Evolutionary conservation across 768 basidiomycete genomes (phyloP), one percentile per base, ranked within the genome.

Genomic region (Podaxis sp.): DNA sequence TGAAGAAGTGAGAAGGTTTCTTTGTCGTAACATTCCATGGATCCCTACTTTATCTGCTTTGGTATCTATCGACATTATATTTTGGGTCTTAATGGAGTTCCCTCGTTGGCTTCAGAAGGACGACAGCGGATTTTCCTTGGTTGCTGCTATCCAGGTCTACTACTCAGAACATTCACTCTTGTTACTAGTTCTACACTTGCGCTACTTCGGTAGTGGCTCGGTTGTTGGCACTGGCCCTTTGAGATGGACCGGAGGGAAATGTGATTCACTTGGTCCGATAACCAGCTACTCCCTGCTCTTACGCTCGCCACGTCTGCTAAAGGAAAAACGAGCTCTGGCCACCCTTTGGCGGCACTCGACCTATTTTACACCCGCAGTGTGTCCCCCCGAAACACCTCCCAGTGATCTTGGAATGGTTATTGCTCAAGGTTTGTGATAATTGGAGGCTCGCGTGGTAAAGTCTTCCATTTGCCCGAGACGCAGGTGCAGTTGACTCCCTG

Each of bases 1-100:
- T 60, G 44, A 63, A 48, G 55, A 26, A 36, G 46, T 55, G 37
- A 51, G 28, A 38, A 46, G 38, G 37, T 3, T 46, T 46, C n/a
- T 20, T 17, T 17, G 17, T 46, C 17, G 20, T 20, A 20, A 20
- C n/a, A 7, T 17, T 44, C 41, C 0, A 1, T 17, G 4, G 2
- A 46, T 46, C 20, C 44, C 44, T 22, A 46, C 44, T 46, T 22
- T 20, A 46, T 46, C 10, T 46, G 6, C n/a, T 46, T 13, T 20
- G 44, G n/a, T 5, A 22, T 46, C 20, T 46, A 46, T 20, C 2
- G 2, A 12, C 4, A 20, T 2, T 46, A 46, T 46, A 46, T n/a
- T 46, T n/a, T 7, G 20, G 7, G 44, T n/a, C 44, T 46, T 46
- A 41, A 20, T 46, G n/a, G 44, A 22, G 44, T 46, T 20, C n/a